Conservation (phyloP, 768 basidiomycete species). For the Lentinula sp. region DNA sequence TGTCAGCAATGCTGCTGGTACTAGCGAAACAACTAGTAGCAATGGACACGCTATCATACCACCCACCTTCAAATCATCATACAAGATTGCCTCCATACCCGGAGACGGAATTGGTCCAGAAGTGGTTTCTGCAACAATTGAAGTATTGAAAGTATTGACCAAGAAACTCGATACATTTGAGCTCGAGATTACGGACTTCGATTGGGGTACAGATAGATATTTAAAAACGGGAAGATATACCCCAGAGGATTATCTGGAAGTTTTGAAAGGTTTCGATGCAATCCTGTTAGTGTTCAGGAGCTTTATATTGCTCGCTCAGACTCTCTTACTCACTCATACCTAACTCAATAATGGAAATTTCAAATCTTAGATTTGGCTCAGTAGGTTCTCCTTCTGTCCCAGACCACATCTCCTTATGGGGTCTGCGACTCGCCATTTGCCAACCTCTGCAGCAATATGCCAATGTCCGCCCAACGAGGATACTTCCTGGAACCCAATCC, state of each 20-base stretch:
- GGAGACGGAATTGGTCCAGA: constrained; percentile 52
- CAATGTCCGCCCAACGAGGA: constrained; percentile 41
- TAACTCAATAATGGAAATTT: too few species aligned
- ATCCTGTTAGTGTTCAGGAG: constrained; percentile 17
- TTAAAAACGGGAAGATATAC: constrained; percentile 41
- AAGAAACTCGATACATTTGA: constrained; percentile 34
- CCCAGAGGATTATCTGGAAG: constrained; percentile 33
- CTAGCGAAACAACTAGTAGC: background rate
- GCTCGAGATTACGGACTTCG: constrained; percentile 37
- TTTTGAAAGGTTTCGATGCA: constrained; percentile 34
- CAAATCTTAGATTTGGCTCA: constrained; percentile 8
- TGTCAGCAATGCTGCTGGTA: background rate
- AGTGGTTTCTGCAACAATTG: constrained; percentile 42
- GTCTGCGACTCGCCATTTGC: constrained; percentile 42
- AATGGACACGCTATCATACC: background rate
- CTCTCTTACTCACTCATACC: background rate
- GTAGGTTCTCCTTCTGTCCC: constrained; percentile 47
- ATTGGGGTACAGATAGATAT: constrained; percentile 44
- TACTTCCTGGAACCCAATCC: constrained; percentile 40
- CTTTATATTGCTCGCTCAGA: background rate
- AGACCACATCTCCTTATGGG: constrained; percentile 55
- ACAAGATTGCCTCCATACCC: constrained; percentile 42
- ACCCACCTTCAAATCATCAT: constrained; percentile 10
- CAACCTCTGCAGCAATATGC: constrained; percentile 48
- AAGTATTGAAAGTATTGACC: constrained; percentile 37